A percentile compares a stretch with the other conserved stretches of the same genome.
Conservation (phyloP, 306 rosid species). For the Calophaca sinica region DNA sequence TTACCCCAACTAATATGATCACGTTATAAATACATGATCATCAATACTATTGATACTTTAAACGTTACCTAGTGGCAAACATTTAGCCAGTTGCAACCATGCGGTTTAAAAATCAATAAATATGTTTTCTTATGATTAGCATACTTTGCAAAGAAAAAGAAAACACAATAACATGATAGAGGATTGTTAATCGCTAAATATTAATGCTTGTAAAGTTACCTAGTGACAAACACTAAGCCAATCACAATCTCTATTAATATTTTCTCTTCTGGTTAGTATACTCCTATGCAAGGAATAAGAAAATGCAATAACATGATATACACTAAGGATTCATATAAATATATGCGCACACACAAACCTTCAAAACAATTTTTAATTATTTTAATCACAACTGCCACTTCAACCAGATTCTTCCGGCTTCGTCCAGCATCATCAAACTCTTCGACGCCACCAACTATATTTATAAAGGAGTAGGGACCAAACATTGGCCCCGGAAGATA, state of each 20-base stretch:
- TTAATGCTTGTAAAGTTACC: background rate
- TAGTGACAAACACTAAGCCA: background rate
- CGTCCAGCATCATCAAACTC: slow-evolving; percentile 73
- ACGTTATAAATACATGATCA: background rate
- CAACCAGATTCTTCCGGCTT: slow-evolving; percentile 74
- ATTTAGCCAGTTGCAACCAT: background rate
- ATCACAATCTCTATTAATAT: slow-evolving; percentile 10
- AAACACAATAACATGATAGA: slow-evolving; percentile 5
- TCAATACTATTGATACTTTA: background rate
- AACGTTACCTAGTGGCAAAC: background rate
- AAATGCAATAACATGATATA: slow-evolving; percentile 18
- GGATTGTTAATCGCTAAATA: background rate
- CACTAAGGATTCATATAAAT: background rate
- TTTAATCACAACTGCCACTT: slow-evolving; percentile 67
- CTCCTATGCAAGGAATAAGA: background rate
- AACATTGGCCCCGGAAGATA: slow-evolving; percentile 71
- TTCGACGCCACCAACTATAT: slow-evolving; percentile 71
- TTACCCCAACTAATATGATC: background rate
- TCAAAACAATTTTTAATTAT: slow-evolving; percentile 59
- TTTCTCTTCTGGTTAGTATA: background rate
- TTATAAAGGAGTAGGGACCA: slow-evolving; percentile 82
- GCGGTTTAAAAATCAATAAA: background rate
- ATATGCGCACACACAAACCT: slow-evolving; percentile 51
- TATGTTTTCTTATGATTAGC: background rate
- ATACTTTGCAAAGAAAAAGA: background rate